A percentile compares a stretch with the other conserved stretches of the same genome.
Conservation (phyloP, 192 early-diverging fungal species). For the Lunasporangiospora selenospora region DNA sequence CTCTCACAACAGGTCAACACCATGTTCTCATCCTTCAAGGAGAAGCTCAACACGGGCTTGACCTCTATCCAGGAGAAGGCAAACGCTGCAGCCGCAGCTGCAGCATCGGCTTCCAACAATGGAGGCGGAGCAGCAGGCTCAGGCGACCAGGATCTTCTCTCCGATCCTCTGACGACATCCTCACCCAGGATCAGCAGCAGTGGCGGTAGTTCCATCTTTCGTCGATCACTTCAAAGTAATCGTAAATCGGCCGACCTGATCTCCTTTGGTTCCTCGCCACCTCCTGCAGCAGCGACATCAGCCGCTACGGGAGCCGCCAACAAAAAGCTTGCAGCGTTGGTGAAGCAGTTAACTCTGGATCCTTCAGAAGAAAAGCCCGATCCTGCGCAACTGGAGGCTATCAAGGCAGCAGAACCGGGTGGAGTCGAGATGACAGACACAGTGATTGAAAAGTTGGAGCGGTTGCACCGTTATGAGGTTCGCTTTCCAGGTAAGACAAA, state of each 20-base stretch:
- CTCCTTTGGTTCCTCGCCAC: constrained; percentile 29
- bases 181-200: neutral
- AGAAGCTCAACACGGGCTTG: constrained; percentile 45
- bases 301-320: neutral
- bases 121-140: constrained; percentile 12
- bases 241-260: constrained; percentile 38
- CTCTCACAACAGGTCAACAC: neutral
- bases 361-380: constrained; percentile 43
- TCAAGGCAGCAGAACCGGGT: constrained; percentile 41
- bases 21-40: constrained; percentile 48
- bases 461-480: constrained; percentile 45
- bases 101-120: constrained; percentile 17
- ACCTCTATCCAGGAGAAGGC: constrained; percentile 46
- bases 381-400: constrained; percentile 24
- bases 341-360: constrained; percentile 40
- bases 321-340: constrained; percentile 17
- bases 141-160: constrained; percentile 4
- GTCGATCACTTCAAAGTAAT: constrained; percentile 25
- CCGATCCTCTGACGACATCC: constrained; percentile 13
- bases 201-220: constrained; percentile 20
- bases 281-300: constrained; percentile 4
- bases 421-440: constrained; percentile 36
- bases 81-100: constrained; percentile 32
- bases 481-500: constrained; percentile 39
- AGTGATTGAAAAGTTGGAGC: constrained; percentile 39